These are phyloP conservation scores for Botryotinia narcissicola DNA, from an alignment of 2,329 filamentous ascomycete genomes.

Conservation along the genomic window DNA sequence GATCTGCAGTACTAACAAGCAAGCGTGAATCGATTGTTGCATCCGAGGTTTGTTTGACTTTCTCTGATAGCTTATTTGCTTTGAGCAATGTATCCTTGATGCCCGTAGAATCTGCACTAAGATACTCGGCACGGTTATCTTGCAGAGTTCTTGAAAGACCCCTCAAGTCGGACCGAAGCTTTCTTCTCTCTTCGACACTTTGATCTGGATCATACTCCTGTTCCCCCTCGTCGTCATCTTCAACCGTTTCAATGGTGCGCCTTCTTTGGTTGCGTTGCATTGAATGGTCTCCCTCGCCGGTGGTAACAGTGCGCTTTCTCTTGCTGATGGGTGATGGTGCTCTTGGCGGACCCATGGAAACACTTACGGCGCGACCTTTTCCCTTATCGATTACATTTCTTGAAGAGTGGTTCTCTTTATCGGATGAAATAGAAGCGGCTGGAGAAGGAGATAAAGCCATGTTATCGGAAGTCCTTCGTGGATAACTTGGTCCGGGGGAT, in stretches of 20 bases:
- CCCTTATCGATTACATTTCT: conserved; percentile 42
- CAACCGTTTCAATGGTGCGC: conserved; percentile 36
- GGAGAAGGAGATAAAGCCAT: conserved; percentile 35
- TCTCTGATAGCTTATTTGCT: conserved; percentile 62
- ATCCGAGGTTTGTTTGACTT: conserved; percentile 84
- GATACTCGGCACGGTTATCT: conserved; percentile 70
- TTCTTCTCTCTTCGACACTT: conserved; percentile 67
- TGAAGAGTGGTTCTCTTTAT: conserved; percentile 48
- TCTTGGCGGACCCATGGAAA: conserved; percentile 40
- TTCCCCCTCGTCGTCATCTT: conserved; percentile 36
- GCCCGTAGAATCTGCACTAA: conserved; percentile 63
- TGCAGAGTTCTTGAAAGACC: conserved; percentile 57
- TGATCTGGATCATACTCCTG: conserved; percentile 80
- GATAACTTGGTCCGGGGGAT: conserved; percentile 32
- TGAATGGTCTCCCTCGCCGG: conserved; percentile 23
- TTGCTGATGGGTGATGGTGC: conserved; percentile 25
- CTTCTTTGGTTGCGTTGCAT: conserved; percentile 31
- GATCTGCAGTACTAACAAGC: conserved; percentile 75
- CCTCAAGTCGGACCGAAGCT: conserved; percentile 67
- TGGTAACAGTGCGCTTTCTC: conserved; percentile 33
- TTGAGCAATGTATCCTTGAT: conserved; percentile 64
- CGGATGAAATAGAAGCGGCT: conserved; percentile 42
- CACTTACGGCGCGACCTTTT: conserved; percentile 37
- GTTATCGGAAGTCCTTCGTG: conserved; percentile 29
- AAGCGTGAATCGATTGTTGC: conserved; percentile 88